Conservation (phyloP, 768 basidiomycete genomes). For the Russula earlei region DNA sequence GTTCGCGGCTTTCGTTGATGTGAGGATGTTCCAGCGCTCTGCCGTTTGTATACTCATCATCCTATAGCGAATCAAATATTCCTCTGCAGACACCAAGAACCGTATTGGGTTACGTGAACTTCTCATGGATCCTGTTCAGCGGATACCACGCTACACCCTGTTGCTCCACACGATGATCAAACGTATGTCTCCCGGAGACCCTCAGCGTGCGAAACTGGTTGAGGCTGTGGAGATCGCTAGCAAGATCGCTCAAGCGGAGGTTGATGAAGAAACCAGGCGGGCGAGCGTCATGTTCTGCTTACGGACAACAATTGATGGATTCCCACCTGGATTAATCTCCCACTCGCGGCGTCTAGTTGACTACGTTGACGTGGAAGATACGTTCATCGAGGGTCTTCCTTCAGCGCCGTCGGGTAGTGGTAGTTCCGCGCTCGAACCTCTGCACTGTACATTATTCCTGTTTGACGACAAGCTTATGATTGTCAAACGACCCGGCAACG, state of each 20-base stretch:
- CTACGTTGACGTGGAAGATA: constrained; percentile 88
- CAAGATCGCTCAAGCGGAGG: constrained; percentile 84
- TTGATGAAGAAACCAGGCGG: constrained; percentile 84
- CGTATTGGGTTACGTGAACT: constrained; percentile 85
- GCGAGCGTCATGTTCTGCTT: constrained; percentile 84
- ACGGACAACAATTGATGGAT: constrained; percentile 76
- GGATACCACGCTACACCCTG: constrained; percentile 89
- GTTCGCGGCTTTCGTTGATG: constrained; percentile 83
- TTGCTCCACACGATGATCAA: constrained; percentile 90
- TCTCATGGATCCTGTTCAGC: constrained; percentile 93
- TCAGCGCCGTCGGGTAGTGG: constrained; percentile 34
- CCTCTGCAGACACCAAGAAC: constrained; percentile 60
- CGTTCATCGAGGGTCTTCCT: constrained; percentile 45
- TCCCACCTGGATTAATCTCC: constrained; percentile 86
- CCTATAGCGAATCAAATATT: constrained; percentile 78
- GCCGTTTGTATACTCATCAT: background rate
- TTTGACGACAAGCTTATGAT: constrained; percentile 93
- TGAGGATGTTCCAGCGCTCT: constrained; percentile 31
- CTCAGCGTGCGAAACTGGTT: constrained; percentile 64
- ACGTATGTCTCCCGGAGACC: constrained; percentile 70
- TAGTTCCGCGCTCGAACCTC: constrained; percentile 31
- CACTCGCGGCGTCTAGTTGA: constrained; percentile 83
- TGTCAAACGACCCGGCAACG: constrained; percentile 72
- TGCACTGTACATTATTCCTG: constrained; percentile 84
- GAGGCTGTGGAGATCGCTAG: constrained; percentile 85